phyloP scores from a whole-genome alignment of 2,329 filamentous ascomycete genomes.

The Corinectria fuckeliana region DNA sequence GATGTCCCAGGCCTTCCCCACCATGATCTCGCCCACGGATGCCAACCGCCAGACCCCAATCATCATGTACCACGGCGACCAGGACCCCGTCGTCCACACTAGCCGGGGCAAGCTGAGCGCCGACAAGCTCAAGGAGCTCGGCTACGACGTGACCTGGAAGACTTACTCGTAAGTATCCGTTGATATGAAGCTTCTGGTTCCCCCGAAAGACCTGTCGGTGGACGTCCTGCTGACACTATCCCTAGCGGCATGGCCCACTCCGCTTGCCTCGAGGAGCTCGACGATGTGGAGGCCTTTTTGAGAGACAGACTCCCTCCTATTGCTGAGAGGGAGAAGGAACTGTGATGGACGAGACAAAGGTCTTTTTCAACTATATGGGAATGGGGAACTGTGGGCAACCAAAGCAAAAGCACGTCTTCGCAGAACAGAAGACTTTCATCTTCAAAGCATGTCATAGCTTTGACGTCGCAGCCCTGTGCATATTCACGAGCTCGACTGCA shows the following conservation, averaged over 20 bases:
- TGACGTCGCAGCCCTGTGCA: slow-evolving; percentile 8
- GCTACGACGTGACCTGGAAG: slow-evolving; percentile 77
- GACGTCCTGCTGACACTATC: slow-evolving; percentile 12
- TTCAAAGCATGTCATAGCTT: not conserved
- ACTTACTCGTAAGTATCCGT: slow-evolving; percentile 73
- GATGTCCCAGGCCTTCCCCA: slow-evolving; percentile 58
- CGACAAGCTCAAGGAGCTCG: slow-evolving; percentile 70
- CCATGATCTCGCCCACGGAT: slow-evolving; percentile 49
- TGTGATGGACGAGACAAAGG: not conserved
- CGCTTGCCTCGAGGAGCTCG: slow-evolving; percentile 78
- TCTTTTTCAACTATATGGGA: not conserved
- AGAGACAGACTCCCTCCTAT: slow-evolving; percentile 50
- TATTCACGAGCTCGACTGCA: slow-evolving; percentile 3
- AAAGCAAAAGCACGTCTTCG: not conserved
- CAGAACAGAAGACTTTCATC: not conserved
- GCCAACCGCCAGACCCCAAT: slow-evolving; percentile 75
- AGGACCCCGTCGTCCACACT: slow-evolving; percentile 75
- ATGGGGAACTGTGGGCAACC: slow-evolving; percentile 4
- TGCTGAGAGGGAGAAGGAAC: slow-evolving; percentile 5
- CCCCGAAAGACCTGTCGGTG: not conserved
- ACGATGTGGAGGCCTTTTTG: slow-evolving; percentile 75
- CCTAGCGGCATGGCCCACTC: slow-evolving; percentile 74
- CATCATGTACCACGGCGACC: slow-evolving; percentile 87
- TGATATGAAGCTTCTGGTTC: no score
- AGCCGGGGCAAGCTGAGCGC: slow-evolving; percentile 72